Conservation (phyloP, 768 basidiomycete genomes). For the Tremella yokohamensis region DNA sequence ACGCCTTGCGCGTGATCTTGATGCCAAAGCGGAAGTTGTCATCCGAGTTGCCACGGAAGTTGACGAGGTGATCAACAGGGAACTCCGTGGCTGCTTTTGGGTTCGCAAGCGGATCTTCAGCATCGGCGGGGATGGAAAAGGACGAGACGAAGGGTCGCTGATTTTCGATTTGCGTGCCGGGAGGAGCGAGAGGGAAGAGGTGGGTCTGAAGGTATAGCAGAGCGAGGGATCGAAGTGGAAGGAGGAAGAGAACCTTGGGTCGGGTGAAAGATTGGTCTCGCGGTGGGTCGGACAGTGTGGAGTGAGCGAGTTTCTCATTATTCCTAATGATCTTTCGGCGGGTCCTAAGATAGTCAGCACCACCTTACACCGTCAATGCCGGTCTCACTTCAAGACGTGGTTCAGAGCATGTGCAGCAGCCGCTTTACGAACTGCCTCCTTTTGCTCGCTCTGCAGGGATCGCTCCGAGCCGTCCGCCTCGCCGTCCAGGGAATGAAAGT, state of each 20-base stretch:
- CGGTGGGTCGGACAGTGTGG: slow-evolving; percentile 53
- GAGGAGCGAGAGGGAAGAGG: slow-evolving; percentile 66
- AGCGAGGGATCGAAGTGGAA: slow-evolving; percentile 88
- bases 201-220: slow-evolving; percentile 77
- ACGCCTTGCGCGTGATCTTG: slow-evolving; percentile 85
- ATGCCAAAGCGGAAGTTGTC: slow-evolving; percentile 90
- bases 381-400: slow-evolving; percentile 76
- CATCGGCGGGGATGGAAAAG: slow-evolving; percentile 74
- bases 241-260: slow-evolving; percentile 83
- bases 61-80: slow-evolving; percentile 83
- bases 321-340: slow-evolving; percentile 85
- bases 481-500: slow-evolving; percentile 64
- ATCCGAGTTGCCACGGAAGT: slow-evolving; percentile 93
- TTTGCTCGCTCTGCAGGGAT: slow-evolving; percentile 50
- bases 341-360: slow-evolving; percentile 60
- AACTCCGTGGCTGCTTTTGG: slow-evolving; percentile 68
- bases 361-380: not conserved
- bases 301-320: slow-evolving; percentile 81
- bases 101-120: slow-evolving; percentile 58
- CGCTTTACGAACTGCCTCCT: slow-evolving; percentile 63
- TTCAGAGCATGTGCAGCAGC: slow-evolving; percentile 77
- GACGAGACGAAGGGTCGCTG: slow-evolving; percentile 74
- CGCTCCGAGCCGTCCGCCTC: slow-evolving; percentile 53
- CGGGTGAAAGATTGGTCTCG: slow-evolving; percentile 98
- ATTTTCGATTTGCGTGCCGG: slow-evolving; percentile 78